Conservation (phyloP, 768 basidiomycete genomes). For the Mrakia frigida region DNA sequence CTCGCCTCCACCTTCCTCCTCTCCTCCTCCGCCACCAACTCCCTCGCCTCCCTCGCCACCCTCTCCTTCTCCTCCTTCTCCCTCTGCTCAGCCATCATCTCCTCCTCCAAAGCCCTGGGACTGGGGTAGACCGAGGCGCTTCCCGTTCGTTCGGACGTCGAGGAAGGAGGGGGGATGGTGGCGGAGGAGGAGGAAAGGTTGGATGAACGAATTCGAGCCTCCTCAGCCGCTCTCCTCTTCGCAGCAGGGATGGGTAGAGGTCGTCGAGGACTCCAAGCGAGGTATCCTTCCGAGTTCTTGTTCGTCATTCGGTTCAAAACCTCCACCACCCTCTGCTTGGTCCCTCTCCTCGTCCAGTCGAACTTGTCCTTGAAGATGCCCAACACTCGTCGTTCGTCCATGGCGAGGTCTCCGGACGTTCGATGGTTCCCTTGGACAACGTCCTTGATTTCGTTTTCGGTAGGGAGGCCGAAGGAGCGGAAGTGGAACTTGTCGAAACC, state of each 20-base stretch:
- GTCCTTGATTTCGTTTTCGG: conserved; percentile 65
- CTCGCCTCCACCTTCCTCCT: not conserved
- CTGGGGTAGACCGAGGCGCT: not conserved
- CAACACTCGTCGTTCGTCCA: conserved; percentile 62
- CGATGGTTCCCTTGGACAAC: conserved; percentile 61
- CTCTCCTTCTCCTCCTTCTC: not conserved
- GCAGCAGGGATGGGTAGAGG: not conserved
- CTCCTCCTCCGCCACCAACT: not conserved
- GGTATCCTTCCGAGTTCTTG: not conserved
- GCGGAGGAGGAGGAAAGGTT: not conserved
- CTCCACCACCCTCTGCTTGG: conserved; percentile 1
- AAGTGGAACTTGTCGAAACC: conserved; percentile 40
- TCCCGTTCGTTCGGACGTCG: not conserved
- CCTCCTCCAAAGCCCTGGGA: not conserved
- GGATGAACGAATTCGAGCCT: not conserved
- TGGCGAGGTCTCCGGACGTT: conserved; percentile 58
- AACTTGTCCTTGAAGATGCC: conserved; percentile 52
- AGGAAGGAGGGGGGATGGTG: not conserved
- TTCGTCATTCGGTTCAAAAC: not conserved
- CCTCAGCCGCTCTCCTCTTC: not conserved
- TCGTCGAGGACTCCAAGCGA: conserved; percentile 1
- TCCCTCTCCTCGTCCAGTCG: conserved; percentile 43
- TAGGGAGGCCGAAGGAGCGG: conserved; percentile 57
- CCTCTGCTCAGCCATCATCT: not conserved
- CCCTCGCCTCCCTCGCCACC: not conserved